Conservation (phyloP, 169 alveolate genomes). For the Perkinsus chesapeaki region DNA sequence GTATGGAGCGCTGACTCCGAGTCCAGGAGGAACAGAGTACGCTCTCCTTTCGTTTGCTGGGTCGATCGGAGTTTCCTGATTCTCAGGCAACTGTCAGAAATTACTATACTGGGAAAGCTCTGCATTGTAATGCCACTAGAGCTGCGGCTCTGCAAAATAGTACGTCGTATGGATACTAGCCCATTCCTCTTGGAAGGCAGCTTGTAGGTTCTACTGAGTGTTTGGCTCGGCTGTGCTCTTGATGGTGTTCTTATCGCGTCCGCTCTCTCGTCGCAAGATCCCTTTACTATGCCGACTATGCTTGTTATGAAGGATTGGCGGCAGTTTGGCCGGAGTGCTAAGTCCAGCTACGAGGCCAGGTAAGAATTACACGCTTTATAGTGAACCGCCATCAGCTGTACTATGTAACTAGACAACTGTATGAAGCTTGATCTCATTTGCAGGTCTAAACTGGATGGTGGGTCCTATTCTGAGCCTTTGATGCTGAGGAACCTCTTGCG, state of each 20-base stretch:
- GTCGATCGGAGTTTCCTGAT: not conserved
- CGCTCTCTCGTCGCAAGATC: constrained; percentile 28
- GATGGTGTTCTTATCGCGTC: constrained; percentile 29
- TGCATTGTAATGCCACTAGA: constrained; percentile 28
- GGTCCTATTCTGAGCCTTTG: constrained; percentile 39
- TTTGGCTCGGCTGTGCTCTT: constrained; percentile 20
- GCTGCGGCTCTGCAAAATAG: constrained; percentile 21
- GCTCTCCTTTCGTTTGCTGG: not conserved
- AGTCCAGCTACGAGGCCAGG: constrained; percentile 35
- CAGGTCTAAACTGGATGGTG: constrained; percentile 19
- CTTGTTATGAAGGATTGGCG: constrained; percentile 37
- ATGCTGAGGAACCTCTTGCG: constrained; percentile 20
- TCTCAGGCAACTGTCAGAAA: constrained; percentile 1
- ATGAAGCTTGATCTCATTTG: not conserved
- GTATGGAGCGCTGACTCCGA: not conserved
- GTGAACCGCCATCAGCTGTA: too few species aligned
- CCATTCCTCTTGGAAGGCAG: not conserved
- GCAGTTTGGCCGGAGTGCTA: constrained; percentile 35
- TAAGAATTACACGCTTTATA: too few species aligned
- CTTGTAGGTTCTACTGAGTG: constrained; percentile 17
- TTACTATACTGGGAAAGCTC: constrained; percentile 28
- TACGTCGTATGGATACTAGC: not conserved
- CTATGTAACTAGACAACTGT: not conserved
- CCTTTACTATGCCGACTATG: constrained; percentile 41
- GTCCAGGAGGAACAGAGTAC: not conserved